Evolutionary conservation across 2,329 filamentous ascomycete species (phyloP).

Genomic region (Colletotrichum plurivorum): DNA sequence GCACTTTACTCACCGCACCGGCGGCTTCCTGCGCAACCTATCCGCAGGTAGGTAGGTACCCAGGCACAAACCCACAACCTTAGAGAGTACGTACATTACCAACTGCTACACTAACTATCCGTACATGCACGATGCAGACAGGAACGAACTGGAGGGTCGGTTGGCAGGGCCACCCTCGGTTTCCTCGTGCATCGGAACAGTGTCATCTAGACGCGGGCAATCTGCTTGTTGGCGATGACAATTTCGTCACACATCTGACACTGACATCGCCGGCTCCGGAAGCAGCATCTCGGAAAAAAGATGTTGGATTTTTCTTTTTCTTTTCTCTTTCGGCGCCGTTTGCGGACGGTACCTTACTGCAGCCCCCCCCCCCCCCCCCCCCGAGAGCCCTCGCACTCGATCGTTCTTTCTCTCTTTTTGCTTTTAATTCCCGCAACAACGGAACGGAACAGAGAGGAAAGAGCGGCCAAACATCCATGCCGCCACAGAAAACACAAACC

Average conservation of each 20-base stretch:
- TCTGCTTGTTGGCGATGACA: conserved; percentile 16
- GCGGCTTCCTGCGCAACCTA: conserved; percentile 13
- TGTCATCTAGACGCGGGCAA: conserved; percentile 24
- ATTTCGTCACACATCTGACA: neutral
- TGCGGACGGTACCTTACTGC: too few species aligned
- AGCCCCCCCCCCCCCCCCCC: too few species aligned
- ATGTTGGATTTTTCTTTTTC: neutral
- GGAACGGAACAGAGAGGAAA: conserved; percentile 1
- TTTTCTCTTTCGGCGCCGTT: too few species aligned
- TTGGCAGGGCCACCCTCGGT: conserved; percentile 29
- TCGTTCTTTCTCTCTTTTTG: too few species aligned
- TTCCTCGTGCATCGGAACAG: conserved; percentile 23
- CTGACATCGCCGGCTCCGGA: neutral
- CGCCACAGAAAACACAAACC: too few species aligned
- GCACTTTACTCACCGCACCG: neutral
- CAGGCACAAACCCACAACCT: conserved; percentile 31
- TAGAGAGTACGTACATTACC: neutral
- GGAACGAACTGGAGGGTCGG: conserved; percentile 20
- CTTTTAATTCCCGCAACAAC: too few species aligned
- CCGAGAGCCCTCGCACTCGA: too few species aligned
- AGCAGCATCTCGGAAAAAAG: neutral
- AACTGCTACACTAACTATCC: too few species aligned
- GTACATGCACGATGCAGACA: conserved; percentile 16
- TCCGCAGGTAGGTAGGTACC: too few species aligned
- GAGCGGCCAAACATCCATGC: neutral